phyloP scores from a whole-genome alignment of 2,329 filamentous ascomycete genomes.

The Coniochaeta sp. region DNA sequence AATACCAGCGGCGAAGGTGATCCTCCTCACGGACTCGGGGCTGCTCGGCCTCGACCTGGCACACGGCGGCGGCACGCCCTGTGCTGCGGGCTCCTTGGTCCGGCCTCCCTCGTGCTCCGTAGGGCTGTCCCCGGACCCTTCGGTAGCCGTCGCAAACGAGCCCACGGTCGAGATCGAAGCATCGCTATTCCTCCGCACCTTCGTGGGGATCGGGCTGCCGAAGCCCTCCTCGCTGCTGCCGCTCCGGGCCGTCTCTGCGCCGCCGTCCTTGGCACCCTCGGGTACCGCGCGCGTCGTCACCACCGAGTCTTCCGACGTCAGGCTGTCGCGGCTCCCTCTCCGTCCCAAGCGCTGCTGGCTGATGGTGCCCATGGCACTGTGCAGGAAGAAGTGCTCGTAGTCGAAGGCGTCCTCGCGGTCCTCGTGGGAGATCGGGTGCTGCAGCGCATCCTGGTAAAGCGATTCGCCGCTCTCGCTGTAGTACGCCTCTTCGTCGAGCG shows the following conservation, averaged over 20 bases:
- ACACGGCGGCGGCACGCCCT: constrained; percentile 7
- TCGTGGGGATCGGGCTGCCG: constrained; percentile 9
- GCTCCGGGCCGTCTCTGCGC: constrained; percentile 3
- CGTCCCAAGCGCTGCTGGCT: constrained; percentile 42
- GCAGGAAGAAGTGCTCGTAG: constrained; percentile 91
- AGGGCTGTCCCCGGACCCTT: constrained; percentile 28
- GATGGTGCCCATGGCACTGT: constrained; percentile 81
- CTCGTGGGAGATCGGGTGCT: constrained; percentile 69
- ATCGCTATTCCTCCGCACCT: constrained; percentile 33
- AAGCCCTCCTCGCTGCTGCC: constrained; percentile 13
- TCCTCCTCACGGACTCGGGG: constrained; percentile 7
- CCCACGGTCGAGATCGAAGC: constrained; percentile 44
- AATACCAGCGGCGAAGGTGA: constrained; percentile 6
- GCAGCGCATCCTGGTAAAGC: constrained; percentile 53
- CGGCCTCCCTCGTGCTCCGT: constrained; percentile 12
- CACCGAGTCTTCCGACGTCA: constrained; percentile 52
- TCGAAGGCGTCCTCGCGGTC: constrained; percentile 93
- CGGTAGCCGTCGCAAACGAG: constrained; percentile 50
- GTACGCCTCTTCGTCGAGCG: constrained; percentile 29
- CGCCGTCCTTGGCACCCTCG: constrained; percentile 4
- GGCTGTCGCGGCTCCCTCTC: constrained; percentile 43
- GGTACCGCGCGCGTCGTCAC: constrained; percentile 49
- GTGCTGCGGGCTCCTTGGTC: constrained; percentile 16
- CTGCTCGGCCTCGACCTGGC: constrained; percentile 20
- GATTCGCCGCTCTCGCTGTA: constrained; percentile 59